phyloP scores from a whole-genome alignment of 352 stramenopile genomes.

The Aphanomyces astaci region DNA sequence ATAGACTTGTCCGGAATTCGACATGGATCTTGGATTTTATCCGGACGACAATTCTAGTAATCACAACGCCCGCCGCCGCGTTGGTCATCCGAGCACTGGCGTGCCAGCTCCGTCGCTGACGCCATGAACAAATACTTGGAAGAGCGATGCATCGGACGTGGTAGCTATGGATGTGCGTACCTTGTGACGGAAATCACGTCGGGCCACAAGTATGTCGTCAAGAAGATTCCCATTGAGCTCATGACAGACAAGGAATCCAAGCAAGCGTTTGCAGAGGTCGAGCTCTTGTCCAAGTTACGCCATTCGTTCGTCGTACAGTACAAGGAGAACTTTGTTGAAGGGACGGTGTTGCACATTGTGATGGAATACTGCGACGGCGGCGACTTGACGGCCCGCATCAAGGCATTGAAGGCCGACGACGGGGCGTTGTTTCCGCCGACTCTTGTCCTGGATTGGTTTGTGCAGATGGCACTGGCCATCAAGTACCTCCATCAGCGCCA shows the following conservation, averaged over 20 bases:
- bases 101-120: not conserved
- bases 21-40: not conserved
- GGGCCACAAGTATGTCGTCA: conserved; percentile 56
- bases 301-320: conserved; percentile 94
- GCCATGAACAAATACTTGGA: conserved; percentile 72
- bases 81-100: not conserved
- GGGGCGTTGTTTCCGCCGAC: conserved; percentile 48
- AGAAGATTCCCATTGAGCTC: conserved; percentile 83
- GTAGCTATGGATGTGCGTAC: conserved; percentile 68
- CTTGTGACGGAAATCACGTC: conserved; percentile 42
- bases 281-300: conserved; percentile 84
- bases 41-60: not conserved
- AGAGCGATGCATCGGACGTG: conserved; percentile 62
- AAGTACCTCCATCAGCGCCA: conserved; percentile 90
- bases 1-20: not conserved
- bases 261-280: conserved; percentile 76
- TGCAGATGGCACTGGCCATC: conserved; percentile 91
- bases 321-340: conserved; percentile 82
- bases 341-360: conserved; percentile 87
- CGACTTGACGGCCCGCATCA: conserved; percentile 62
- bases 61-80: not conserved
- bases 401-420: conserved; percentile 27
- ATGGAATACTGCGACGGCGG: conserved; percentile 94
- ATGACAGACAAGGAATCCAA: conserved; percentile 67
- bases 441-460: conserved; percentile 83